phyloP scores from a whole-genome alignment of 208 protist genomes.

The Borovskyia barvae region DNA sequence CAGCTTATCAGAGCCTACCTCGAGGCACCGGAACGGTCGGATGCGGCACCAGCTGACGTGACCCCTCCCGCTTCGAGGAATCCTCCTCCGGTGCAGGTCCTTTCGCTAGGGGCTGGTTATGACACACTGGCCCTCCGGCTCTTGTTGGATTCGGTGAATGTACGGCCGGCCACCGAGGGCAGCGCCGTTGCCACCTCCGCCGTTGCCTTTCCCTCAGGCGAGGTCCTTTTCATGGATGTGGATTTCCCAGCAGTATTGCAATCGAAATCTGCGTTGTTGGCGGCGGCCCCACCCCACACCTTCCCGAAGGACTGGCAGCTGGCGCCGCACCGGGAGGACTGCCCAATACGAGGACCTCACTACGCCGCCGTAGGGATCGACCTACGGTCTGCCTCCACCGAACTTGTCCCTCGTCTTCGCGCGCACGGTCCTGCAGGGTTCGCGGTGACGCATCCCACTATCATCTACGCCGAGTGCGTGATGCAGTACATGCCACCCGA shows the following conservation, averaged over 20 bases:
- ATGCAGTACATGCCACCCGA: conserved; percentile 89
- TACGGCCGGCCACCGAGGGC: background rate
- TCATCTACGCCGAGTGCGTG: conserved; percentile 91
- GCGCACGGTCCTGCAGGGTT: conserved; percentile 28
- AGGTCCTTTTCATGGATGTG: conserved; percentile 74
- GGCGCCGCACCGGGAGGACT: conserved; percentile 7
- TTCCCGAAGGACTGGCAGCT: conserved; percentile 47
- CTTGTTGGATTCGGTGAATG: conserved; percentile 23
- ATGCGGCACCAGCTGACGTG: background rate
- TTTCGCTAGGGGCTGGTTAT: conserved; percentile 87
- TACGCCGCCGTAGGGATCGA: conserved; percentile 80
- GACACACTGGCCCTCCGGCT: conserved; percentile 81
- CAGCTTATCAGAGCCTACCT: conserved; percentile 26
- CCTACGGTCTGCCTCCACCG: conserved; percentile 37
- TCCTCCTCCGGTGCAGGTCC: conserved; percentile 54
- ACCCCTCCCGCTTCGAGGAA: background rate
- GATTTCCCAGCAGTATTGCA: conserved; percentile 84
- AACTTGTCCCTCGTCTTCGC: conserved; percentile 35
- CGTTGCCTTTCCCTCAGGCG: conserved; percentile 2
- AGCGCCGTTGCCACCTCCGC: background rate
- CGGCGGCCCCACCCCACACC: conserved; percentile 38
- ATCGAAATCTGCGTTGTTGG: conserved; percentile 68
- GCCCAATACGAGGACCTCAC: conserved; percentile 22
- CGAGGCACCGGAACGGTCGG: background rate
- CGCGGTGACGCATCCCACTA: conserved; percentile 38